Evolutionary conservation across 345 rosid genomes (phyloP).

Genomic region (Ceriops tagal): DNA sequence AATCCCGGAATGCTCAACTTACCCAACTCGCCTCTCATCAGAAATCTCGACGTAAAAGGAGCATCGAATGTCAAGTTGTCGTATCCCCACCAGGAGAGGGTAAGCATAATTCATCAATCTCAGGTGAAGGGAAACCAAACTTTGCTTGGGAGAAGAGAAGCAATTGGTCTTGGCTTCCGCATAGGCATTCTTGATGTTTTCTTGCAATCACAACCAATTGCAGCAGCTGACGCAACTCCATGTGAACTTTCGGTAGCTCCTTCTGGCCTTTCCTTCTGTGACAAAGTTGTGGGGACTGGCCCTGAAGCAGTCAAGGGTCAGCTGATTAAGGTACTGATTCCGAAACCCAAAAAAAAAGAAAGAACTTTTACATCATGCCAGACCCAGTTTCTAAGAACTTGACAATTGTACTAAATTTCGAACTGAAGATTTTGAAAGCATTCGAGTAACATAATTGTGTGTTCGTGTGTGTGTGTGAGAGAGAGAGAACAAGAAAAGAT

Average conservation of each 20-base stretch:
- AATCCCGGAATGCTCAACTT: slow-evolving; percentile 25
- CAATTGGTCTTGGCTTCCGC: slow-evolving; percentile 37
- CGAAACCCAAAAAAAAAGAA: no score
- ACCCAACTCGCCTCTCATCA: slow-evolving; percentile 12
- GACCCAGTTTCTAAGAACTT: no score
- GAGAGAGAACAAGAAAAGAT: no score
- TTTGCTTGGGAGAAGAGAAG: slow-evolving; percentile 60
- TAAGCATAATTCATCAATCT: slow-evolving; percentile 9
- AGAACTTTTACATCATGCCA: no score
- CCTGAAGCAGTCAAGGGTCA: slow-evolving; percentile 79
- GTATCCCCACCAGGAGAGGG: slow-evolving; percentile 15
- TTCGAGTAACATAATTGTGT: no score
- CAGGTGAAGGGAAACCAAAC: slow-evolving; percentile 16
- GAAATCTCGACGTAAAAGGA: slow-evolving; percentile 12
- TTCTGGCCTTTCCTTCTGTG: slow-evolving; percentile 88
- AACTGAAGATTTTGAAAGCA: no score
- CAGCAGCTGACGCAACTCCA: slow-evolving; percentile 42
- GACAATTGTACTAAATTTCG: no score
- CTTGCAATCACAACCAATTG: slow-evolving; percentile 17
- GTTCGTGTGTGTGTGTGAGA: no score
- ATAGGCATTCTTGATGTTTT: slow-evolving; percentile 34
- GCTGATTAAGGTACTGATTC: slow-evolving; percentile 57
- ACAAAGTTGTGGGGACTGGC: slow-evolving; percentile 70
- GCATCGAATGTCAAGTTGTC: slow-evolving; percentile 18
- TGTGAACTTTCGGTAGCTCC: slow-evolving; percentile 73